phyloP scores from a whole-genome alignment of 768 basidiomycete species.

The Lentinula raphanica region DNA sequence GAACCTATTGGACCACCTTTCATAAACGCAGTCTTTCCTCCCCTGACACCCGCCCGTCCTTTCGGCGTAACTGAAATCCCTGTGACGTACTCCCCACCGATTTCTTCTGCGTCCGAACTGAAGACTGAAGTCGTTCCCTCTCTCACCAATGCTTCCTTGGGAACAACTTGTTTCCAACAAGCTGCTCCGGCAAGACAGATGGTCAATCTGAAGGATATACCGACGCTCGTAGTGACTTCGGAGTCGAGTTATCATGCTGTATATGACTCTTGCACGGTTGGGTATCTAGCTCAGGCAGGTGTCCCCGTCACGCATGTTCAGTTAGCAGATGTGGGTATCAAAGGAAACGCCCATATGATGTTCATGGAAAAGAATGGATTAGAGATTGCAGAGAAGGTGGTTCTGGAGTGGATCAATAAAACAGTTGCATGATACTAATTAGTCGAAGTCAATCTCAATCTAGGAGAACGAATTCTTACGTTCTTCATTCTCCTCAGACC shows the following conservation, averaged over 20 bases:
- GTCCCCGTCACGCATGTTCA: conserved; percentile 27
- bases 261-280: conserved; percentile 30
- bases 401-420: conserved; percentile 28
- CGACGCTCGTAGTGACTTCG: conserved; percentile 31
- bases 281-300: conserved; percentile 28
- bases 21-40: conserved; percentile 22
- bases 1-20: conserved; percentile 35
- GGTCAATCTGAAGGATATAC: conserved; percentile 25
- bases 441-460: too few relatives aligned
- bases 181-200: conserved; percentile 25
- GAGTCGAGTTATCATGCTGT: conserved; percentile 32
- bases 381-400: conserved; percentile 26
- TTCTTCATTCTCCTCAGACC: too few relatives aligned
- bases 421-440: too few relatives aligned
- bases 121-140: conserved; percentile 14
- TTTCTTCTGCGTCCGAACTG: conserved; percentile 25
- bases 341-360: conserved; percentile 35
- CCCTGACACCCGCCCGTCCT: conserved; percentile 20
- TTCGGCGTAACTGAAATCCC: conserved; percentile 33
- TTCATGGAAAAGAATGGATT: conserved; percentile 36
- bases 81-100: conserved; percentile 27
- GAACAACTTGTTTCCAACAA: conserved; percentile 26
- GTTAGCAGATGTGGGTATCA: conserved; percentile 25
- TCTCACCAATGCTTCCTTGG: conserved; percentile 11
- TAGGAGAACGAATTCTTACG: too few relatives aligned